Evolutionary conservation across 768 basidiomycete species (phyloP).

Genomic region (Mycena filopes): DNA sequence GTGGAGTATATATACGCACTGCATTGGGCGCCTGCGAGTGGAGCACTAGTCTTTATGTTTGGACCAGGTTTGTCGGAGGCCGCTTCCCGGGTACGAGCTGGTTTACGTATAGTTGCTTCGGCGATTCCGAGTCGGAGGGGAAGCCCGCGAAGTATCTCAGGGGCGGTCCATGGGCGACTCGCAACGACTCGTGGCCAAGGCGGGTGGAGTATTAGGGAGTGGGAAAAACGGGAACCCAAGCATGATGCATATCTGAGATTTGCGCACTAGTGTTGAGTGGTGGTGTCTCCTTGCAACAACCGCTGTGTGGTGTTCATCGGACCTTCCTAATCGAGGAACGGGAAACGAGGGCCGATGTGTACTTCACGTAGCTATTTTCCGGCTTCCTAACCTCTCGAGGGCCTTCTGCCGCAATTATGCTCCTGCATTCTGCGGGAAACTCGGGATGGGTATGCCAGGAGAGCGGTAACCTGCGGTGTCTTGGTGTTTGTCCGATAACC

Average conservation of each 20-base stretch:
- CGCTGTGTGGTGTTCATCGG: too few species aligned
- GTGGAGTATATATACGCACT: conserved; percentile 10
- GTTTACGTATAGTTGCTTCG: conserved; percentile 16
- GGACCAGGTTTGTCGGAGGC: conserved; percentile 21
- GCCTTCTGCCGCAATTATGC: conserved; percentile 24
- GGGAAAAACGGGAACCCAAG: neutral
- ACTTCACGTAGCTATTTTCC: conserved; percentile 5
- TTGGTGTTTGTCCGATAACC: neutral
- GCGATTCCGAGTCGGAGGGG: conserved; percentile 20
- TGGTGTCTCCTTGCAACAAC: neutral
- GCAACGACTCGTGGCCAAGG: too few species aligned
- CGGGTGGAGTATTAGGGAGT: too few species aligned
- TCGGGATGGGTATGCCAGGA: neutral
- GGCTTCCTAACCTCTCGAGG: conserved; percentile 20
- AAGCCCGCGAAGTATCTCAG: conserved; percentile 3
- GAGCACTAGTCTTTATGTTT: conserved; percentile 23
- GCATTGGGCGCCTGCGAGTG: conserved; percentile 16
- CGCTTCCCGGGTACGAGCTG: neutral
- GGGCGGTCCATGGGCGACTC: neutral
- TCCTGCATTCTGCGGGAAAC: conserved; percentile 16
- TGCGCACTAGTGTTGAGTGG: neutral
- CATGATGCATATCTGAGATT: too few species aligned
- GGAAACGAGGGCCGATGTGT: neutral
- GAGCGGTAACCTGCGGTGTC: neutral
- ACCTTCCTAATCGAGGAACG: too few species aligned